Evolutionary conservation across 164 flowering plant species (phyloP), one percentile per base, ranked within the genome.

Genomic region (Vitis amurensis): DNA sequence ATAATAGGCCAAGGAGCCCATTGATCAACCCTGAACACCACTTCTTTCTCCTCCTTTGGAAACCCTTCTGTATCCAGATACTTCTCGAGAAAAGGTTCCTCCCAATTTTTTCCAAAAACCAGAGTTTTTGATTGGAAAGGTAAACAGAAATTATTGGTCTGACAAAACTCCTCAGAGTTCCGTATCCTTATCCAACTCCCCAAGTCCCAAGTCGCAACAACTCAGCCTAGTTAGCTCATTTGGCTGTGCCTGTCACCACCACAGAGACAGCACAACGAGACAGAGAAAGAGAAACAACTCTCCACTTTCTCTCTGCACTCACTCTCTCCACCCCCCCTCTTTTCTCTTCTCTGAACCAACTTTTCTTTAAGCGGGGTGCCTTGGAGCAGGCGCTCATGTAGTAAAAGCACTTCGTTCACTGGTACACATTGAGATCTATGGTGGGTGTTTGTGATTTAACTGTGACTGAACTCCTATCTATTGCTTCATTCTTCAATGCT

Each of bases 121-220:
- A 37, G 44, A 37, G 55, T 0, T 57, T 69, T 56, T 68, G 67
- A 71, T 70, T 56, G 74, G 73, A 72, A 55, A 75, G 68, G 69
- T 68, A 71, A 65, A 48, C 48, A 37, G 48, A 30, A 49, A 15
- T 17, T 49, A 76, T 69, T 69, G 78, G 74, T 70, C 30, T 23
- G 71, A 76, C 56, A 50, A 58, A 50, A 61, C 66, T 49, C 71
- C 78, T 74, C 76, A 67, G 77, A 73, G 69, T 70, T 78, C 81
- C 61, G 75, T 61, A 75, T 71, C 72, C 83, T 74, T 77, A 77
- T 77, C 79, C 73, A 23, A 23, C 27, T 23, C 27, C 27, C 27
- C 27, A 23, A 23, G 27, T 23, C 27, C 16, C 71, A 50, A 13
- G 8, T 60, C 47, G 64, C 60, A 52, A 50, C 59, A 58, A 29